Evolutionary conservation across 108 stramenopile species (phyloP).

Genomic region (Thalassiosira profunda): DNA sequence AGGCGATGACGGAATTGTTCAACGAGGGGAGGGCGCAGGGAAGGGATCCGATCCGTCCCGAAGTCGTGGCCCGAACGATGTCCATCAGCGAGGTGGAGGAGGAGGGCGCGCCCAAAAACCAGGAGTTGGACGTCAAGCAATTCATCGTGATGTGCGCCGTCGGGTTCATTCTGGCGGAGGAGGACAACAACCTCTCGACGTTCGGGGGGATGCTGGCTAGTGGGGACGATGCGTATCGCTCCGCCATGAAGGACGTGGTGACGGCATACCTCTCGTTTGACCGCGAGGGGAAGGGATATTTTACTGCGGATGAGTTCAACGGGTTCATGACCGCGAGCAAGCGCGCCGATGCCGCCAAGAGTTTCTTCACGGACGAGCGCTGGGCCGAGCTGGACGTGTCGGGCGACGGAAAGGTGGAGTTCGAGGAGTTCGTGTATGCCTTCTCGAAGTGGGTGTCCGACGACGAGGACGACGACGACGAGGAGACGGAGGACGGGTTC

Average conservation of each 20-base stretch:
- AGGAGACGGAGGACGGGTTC: conserved; percentile 14
- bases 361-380: conserved; percentile 42
- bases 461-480: conserved; percentile 29
- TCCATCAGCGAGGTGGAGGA: conserved; percentile 28
- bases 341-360: conserved; percentile 41
- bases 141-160: conserved; percentile 51
- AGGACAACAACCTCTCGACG: conserved; percentile 30
- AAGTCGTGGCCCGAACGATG: conserved; percentile 26
- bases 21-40: conserved; percentile 27
- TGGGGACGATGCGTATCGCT: conserved; percentile 39
- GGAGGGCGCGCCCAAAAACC: not conserved
- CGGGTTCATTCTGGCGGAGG: conserved; percentile 49
- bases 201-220: conserved; percentile 44
- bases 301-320: conserved; percentile 40
- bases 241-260: conserved; percentile 51
- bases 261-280: conserved; percentile 56
- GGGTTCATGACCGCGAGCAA: conserved; percentile 49
- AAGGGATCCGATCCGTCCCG: conserved; percentile 24
- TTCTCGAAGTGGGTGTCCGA: conserved; percentile 51
- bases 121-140: conserved; percentile 29
- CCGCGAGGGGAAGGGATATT: conserved; percentile 50
- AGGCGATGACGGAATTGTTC: conserved; percentile 38
- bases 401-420: conserved; percentile 44
- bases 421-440: conserved; percentile 51
- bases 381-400: conserved; percentile 40